These are phyloP conservation scores for Rhizomucor miehei DNA, from an alignment of 371 early-diverging fungal genomes.

Conservation along the genomic window DNA sequence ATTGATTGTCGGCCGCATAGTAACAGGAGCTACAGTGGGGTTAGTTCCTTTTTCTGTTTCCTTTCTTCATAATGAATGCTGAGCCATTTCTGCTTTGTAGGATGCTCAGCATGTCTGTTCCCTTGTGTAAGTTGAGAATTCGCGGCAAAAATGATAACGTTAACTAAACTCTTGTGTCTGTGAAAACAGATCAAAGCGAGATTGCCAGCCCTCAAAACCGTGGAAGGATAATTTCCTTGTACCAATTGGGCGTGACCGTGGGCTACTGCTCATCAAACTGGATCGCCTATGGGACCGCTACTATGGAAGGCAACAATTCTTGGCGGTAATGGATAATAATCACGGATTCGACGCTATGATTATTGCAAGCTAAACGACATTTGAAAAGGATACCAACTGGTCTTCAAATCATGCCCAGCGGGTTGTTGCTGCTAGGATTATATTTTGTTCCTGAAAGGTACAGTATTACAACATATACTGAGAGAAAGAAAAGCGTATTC, in stretches of 20 bases:
- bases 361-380: not conserved
- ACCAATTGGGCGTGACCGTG: constrained; percentile 85
- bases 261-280: constrained; percentile 46
- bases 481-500: not conserved
- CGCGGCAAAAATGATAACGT: not conserved
- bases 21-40: constrained; percentile 64
- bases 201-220: constrained; percentile 79
- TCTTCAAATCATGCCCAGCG: constrained; percentile 71
- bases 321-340: constrained; percentile 36
- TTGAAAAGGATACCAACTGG: constrained; percentile 60
- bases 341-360: not conserved
- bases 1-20: constrained; percentile 71
- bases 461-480: not conserved
- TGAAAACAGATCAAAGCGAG: constrained; percentile 73
- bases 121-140: constrained; percentile 30
- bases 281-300: constrained; percentile 30
- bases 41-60: constrained; percentile 24
- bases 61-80: not conserved
- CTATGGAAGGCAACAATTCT: constrained; percentile 17
- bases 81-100: constrained; percentile 7
- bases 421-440: constrained; percentile 59
- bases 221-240: constrained; percentile 83
- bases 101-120: constrained; percentile 36
- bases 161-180: not conserved
- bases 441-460: constrained; percentile 64